Evolutionary conservation across 2,329 filamentous ascomycete genomes (phyloP), one percentile per base, ranked within the genome.

Genomic region (Talaromyces sp.): DNA sequence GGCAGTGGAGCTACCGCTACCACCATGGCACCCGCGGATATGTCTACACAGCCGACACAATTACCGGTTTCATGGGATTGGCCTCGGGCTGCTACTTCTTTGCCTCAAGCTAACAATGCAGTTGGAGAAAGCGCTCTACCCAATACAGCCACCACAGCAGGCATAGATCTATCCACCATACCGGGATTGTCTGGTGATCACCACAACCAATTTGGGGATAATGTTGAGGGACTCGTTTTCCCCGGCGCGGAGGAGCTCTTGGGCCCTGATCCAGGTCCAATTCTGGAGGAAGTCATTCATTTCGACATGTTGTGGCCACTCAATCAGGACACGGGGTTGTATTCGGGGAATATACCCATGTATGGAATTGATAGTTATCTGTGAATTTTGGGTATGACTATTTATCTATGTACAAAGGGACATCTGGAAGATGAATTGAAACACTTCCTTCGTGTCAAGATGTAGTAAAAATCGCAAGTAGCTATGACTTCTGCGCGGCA

Each of bases 261-360:
- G 8, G 66, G 66, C 6, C 66, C 66, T 24, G 66, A 67, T 41
- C 60, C 62, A 4, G 65, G 65, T 2, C 57, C 64, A 24, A 54
- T 67, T 31, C 43, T 66, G 27, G 66, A 67, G 37, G 66, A 67
- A 33, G 62, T 67, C 13, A 67, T 67, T 50, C 66, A 67, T 48
- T 67, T 67, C 27, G 66, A 67, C 22, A 65, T 59, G 52, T 54
- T 67, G n/a, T 67, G 66, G 66, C 66, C 66, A 10, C 56, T 67
- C 6, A 64, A 67, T 45, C 61, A 66, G 52, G 65, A 66, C 37
- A 61, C 66, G 31, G 66, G 61, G 13, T 41, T 67, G 13, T 66
- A 63, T 33, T 65, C 65, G 33, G 65, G 66, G 39, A 63, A 67
- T 52, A 66, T 67, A 62, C 65, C 65, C n/a, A 66, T 67, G 66